Evolutionary conservation across 1,284 basidiomycete genomes (phyloP).

Genomic region (Abortiporus biennis): DNA sequence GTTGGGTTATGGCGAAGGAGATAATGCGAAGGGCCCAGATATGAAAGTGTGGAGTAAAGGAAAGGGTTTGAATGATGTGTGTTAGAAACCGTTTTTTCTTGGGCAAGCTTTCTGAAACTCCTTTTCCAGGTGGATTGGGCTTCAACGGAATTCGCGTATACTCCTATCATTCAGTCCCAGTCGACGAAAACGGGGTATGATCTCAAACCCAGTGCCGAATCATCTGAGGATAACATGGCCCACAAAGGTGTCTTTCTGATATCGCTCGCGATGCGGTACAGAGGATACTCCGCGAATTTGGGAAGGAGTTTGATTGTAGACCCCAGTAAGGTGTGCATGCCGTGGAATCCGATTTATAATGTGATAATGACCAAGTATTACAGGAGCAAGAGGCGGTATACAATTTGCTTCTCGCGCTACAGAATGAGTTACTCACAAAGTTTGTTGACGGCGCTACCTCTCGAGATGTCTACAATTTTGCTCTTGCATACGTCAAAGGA

Average conservation of each 20-base stretch:
- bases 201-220: slow-evolving; percentile 81
- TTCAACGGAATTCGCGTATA: slow-evolving; percentile 89
- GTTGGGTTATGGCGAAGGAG: slow-evolving; percentile 79
- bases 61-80: slow-evolving; percentile 64
- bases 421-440: slow-evolving; percentile 70
- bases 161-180: slow-evolving; percentile 93
- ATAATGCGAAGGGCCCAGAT: slow-evolving; percentile 71
- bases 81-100: slow-evolving; percentile 20
- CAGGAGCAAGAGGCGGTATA: slow-evolving; percentile 91
- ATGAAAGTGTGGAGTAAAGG: slow-evolving; percentile 88
- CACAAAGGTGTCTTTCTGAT: slow-evolving; percentile 90
- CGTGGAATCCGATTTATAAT: slow-evolving; percentile 17
- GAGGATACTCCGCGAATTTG: slow-evolving; percentile 88
- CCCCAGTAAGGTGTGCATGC: slow-evolving; percentile 82
- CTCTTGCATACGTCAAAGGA: slow-evolving; percentile 66
- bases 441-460: slow-evolving; percentile 79
- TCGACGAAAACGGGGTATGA: slow-evolving; percentile 82
- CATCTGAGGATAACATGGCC: slow-evolving; percentile 77
- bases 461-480: slow-evolving; percentile 79
- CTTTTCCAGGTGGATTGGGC: slow-evolving; percentile 72
- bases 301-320: slow-evolving; percentile 94
- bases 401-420: slow-evolving; percentile 71
- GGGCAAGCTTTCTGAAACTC: not conserved
- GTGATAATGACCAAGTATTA: slow-evolving; percentile 8
- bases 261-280: slow-evolving; percentile 88